Percentiles rank a stretch among this genome's conserved stretches.
These are phyloP conservation scores for Neurospora africana DNA, from an alignment of 495 filamentous ascomycete genomes.

Conservation along the genomic window DNA sequence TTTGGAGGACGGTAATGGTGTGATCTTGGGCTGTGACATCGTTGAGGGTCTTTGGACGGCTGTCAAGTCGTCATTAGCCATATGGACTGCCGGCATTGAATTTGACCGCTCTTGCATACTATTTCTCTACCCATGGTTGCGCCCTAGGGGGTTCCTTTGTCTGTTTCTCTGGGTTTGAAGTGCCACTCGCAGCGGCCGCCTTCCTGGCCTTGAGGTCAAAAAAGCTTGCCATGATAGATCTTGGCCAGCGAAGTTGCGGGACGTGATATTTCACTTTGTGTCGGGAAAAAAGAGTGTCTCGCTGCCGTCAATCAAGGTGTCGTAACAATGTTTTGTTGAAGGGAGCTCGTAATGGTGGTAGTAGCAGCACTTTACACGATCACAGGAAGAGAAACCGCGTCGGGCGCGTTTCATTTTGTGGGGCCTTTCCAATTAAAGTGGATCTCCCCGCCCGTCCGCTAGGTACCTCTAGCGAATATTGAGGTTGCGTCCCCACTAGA, in stretches of 20 bases:
- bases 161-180: slow-evolving; percentile 39
- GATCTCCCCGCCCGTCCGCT: neutral
- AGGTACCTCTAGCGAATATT: neutral
- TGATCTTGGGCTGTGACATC: slow-evolving; percentile 98
- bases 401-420: neutral
- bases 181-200: slow-evolving; percentile 55
- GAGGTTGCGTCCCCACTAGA: too few relatives aligned
- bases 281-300: neutral
- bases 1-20: slow-evolving; percentile 81
- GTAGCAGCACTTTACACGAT: neutral
- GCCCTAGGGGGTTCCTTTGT: slow-evolving; percentile 54
- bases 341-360: neutral
- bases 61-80: slow-evolving; percentile 28
- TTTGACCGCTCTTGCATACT: slow-evolving; percentile 46
- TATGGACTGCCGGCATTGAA: neutral
- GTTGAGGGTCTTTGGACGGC: slow-evolving; percentile 82
- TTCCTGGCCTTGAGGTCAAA: slow-evolving; percentile 92
- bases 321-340: neutral
- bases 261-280: neutral
- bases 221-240: slow-evolving; percentile 58
- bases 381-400: neutral
- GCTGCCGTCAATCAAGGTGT: neutral
- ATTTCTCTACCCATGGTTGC: slow-evolving; percentile 99
- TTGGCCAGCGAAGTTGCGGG: neutral
- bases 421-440: neutral